Base-by-base conservation (phyloP, 495 filamentous ascomycete genomes). In the Niebla homalea region DNA sequence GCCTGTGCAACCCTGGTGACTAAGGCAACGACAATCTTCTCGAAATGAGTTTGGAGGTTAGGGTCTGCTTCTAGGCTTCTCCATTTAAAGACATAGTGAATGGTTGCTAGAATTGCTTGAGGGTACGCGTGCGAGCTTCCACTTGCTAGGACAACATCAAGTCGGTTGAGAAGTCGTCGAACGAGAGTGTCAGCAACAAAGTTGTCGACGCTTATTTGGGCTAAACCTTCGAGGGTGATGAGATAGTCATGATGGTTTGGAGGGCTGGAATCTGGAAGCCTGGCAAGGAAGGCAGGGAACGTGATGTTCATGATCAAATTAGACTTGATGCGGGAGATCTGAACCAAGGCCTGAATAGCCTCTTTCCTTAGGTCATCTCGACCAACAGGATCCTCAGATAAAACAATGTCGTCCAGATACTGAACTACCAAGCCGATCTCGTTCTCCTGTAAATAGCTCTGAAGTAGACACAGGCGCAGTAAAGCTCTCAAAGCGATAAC, bases 251-350 rank as follows among this genome's bases (percentile, higher is more conserved):
- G 62, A 22, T 71, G 63, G 45, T 74, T 74, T 20, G 65, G 63
- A 7, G 52, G 37, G 43, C 56, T 48, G 2, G 47, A 47, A 42
- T 85, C 81, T 4, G 83, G 83, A 2, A 87, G 66, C 23, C 75
- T 74, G 1, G 82, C 82, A 67, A 86, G 77, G 57, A 87, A 85
- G 10, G 78, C 77, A 14, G 83, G 83, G 62, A 87, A 80, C 0
- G 82, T 83, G 26, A 80, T 79, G 44, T 85, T 74, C 63, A 84
- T 76, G 18, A 87, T 79, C 21, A 83, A 60, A n/a, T 73, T 71
- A 12, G 81, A 77, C 54, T 80, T 83, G 46, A 78, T 69, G 52
- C 74, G 80, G 7, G 82, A 82, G 43, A 87, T 73, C 26, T 80
- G 74, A 10, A 76, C 70, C 38, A 87, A 66, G 38, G 75, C 74